phyloP scores from a whole-genome alignment of 2,329 filamentous ascomycete genomes.

The Mycosphaerelloides madeirae region DNA sequence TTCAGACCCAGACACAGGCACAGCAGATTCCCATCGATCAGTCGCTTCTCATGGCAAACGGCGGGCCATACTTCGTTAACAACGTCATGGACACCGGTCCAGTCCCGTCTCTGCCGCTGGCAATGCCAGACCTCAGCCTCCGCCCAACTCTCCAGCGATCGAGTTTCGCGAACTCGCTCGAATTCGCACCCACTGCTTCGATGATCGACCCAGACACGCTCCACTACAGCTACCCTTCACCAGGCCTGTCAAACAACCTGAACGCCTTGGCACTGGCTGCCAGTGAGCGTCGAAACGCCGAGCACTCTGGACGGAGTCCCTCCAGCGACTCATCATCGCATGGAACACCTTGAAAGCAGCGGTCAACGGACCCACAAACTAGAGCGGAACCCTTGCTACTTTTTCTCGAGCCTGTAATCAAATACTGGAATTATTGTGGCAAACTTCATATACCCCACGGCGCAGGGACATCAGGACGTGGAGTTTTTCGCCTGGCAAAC shows the following conservation, averaged over 20 bases:
- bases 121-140: constrained; percentile 27
- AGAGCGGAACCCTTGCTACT: no score
- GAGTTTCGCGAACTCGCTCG: constrained; percentile 30
- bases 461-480: no score
- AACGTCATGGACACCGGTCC: constrained; percentile 30
- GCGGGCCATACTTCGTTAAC: constrained; percentile 32
- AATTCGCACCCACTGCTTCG: constrained; percentile 28
- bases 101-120: constrained; percentile 32
- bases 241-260: constrained; percentile 35
- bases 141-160: constrained; percentile 32
- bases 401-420: no score
- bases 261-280: constrained; percentile 36
- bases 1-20: constrained; percentile 17
- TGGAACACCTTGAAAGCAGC: constrained; percentile 9
- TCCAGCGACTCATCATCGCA: constrained; percentile 15
- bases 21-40: constrained; percentile 20
- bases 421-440: no score
- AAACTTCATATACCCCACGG: no score
- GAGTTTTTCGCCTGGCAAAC: no score
- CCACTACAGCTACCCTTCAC: constrained; percentile 36
- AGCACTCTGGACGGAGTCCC: constrained; percentile 25
- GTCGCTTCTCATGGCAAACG: constrained; percentile 24
- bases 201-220: constrained; percentile 32
- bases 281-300: constrained; percentile 31
- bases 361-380: no score